Evolutionary conservation across 176 grass and related monocot species (phyloP), one percentile per base, ranked within the genome.

Genomic region (Neostapfia colusana): DNA sequence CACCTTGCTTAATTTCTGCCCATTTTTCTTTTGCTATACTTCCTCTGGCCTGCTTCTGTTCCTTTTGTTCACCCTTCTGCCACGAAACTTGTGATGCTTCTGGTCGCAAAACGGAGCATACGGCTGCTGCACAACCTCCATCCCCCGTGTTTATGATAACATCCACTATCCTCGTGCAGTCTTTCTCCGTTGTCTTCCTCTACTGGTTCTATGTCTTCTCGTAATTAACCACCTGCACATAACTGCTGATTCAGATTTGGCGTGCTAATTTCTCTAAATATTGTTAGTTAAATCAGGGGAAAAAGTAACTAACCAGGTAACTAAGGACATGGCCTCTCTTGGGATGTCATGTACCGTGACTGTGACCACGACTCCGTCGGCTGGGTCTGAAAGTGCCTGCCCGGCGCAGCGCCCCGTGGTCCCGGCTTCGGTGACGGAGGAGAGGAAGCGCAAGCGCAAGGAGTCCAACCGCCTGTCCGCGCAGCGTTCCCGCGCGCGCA

Each of bases 171-270:
- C 70, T 88, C 46, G 93, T 88, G 16, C 90, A 97, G 57, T 97
- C 93, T 67, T 88, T 97, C 76, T 97, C 93, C 35, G 76, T 97
- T 17, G 87, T 83, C 41, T 97, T 92, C 69, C 93, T 97, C 76
- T 97, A 92, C 85, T 97, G 93, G 93, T 92, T 97, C 85, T 97
- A 97, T 49, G 87, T 97, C 45, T 97, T 97, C 85, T 97, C 93
- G 90, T 92, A 83, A 90, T 69, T 56, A 35, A 75, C 20, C 39
- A 8, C 31, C 27, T 53, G 7, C 26, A 62, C 74, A 27, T 15
- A n/a, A 41, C 0, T 12, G 1, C 3, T 9, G 1, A 0, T 51
- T 20, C 63, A 35, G 10, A 20, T 34, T 6, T 31, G 36, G 43
- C 69, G 35, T 63, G 27, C 51, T 23, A 34, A 68, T 54, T 37